phyloP scores from a whole-genome alignment of 2,329 filamentous ascomycete genomes.

The Colletotrichum sp. region DNA sequence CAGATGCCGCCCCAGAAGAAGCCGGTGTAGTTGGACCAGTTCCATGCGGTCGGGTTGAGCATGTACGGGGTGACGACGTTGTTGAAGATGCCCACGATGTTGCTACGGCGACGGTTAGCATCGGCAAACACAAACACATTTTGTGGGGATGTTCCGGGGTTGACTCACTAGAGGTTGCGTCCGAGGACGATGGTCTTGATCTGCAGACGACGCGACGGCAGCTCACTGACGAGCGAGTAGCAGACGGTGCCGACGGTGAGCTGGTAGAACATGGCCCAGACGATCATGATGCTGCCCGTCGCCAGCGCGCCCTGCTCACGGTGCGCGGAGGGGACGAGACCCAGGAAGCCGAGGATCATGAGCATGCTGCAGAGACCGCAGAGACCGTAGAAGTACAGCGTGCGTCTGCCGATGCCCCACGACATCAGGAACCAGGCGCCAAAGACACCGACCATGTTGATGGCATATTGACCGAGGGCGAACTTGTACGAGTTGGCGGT shows the following conservation, averaged over 20 bases:
- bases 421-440: conserved; percentile 84
- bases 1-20: conserved; percentile 89
- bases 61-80: conserved; percentile 88
- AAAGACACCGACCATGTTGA: conserved; percentile 82
- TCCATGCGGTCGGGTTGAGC: conserved; percentile 85
- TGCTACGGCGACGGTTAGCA: conserved; percentile 46
- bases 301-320: conserved; percentile 69
- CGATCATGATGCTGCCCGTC: conserved; percentile 83
- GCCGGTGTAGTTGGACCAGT: conserved; percentile 86
- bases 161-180: conserved; percentile 71
- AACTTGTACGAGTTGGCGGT: conserved; percentile 60
- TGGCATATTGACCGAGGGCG: conserved; percentile 67
- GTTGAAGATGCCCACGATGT: conserved; percentile 81
- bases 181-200: conserved; percentile 92
- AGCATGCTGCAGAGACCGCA: conserved; percentile 77
- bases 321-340: conserved; percentile 68
- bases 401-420: conserved; percentile 73
- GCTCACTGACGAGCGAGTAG: conserved; percentile 85
- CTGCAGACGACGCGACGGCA: conserved; percentile 81
- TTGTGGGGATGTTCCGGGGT: too few species aligned
- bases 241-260: conserved; percentile 87
- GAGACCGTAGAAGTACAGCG: conserved; percentile 78
- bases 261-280: conserved; percentile 85
- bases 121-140: neutral
- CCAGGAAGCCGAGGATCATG: conserved; percentile 82